Evolutionary conservation across 2,329 filamentous ascomycete genomes (phyloP), one percentile per base, ranked within the genome.

Genomic region (Bipolaris sorokiniana): DNA sequence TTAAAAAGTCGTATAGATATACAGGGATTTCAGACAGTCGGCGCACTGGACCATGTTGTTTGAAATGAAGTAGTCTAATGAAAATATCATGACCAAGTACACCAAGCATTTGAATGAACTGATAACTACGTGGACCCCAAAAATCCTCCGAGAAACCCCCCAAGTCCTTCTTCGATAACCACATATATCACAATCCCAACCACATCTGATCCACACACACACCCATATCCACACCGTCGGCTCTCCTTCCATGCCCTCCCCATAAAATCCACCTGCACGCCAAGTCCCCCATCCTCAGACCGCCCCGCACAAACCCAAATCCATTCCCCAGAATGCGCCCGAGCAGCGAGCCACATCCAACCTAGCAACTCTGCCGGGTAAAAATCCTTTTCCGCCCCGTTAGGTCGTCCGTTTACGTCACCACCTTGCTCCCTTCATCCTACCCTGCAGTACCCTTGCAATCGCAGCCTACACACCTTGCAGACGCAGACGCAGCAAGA

Each of bases 1-100:
- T 31, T 65, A 54, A 31, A 31, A 18, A n/a, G 26, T 31, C n/a
- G 6, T 18, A 16, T 45, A 18, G n/a, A 16, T 28, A 37, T 44
- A 7, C 23, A 44, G 9, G 6, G 7, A 28, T 23, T 22, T 22
- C 2, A 28, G 22, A 28, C 23, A 13, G 41, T 11, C 26, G 13
- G 15, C 15, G 41, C 7, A 45, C 5, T 18, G 41, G 10, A 10
- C 6, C n/a, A 5, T 13, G 11, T 31, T 20, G n/a, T 13, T 31
- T 2, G 16, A 23, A 28, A 45, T 7, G n/a, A n/a, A 28, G 9
- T n/a, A 45, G 23, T 18, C 7, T 28, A 9, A 31, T 26, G 23
- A 5, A 18, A 20, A 31, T 20, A n/a, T 13, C 23, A n/a, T 31
- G n/a, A 9, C 20, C 26, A 13, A 7, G 3, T 4, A 45, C 11